Evolutionary conservation across 345 rosid genomes (phyloP), one percentile per base, ranked within the genome.

Genomic region (Eucalyptus cloeziana): DNA sequence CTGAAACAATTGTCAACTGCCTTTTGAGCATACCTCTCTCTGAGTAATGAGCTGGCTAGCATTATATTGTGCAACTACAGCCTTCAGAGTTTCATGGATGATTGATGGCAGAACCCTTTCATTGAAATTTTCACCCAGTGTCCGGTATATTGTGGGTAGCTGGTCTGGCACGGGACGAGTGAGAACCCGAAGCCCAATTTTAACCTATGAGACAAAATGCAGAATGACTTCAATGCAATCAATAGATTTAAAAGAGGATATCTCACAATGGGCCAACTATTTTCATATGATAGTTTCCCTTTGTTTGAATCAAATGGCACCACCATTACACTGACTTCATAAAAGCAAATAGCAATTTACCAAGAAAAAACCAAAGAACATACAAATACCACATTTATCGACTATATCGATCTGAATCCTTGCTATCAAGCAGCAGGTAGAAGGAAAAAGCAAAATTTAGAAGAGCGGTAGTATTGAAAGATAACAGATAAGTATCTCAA

Each of bases 1-100:
- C n/a, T 24, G 58, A 81, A 44, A 37, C 49, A 86, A 58, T 19
- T 49, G 56, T 43, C 79, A 86, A 21, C 83, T 40, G 85, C 47
- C 85, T 76, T 76, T 40, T 49, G 14, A 24, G 71, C 88, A 22
- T 80, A 96, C 99, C 95, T 98, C 99, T 93, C 99, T 94, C 92
- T 97, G 99, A 13, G 99, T 97, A 86, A 97, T 95, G 85, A 97
- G 98, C 93, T 97, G 99, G 91, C 99, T 97, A 86, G 98, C 99
- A 90, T 97, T 97, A 90, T 96, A 97, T 91, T 96, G 98, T 54
- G 99, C 99, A 79, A 97, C 98, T 81, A 97, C 99, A 62, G 99
- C 96, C 92, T 97, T 97, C 62, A 97, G 89, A 27, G 99, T 97
- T 91, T 97, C 99, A 88, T 97, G 95, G 89, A 97, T 94, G 90